Percentiles rank a stretch among this genome's conserved stretches.
Conservation (phyloP, 441 rosid species). For the Hypseocharis bilobata region DNA sequence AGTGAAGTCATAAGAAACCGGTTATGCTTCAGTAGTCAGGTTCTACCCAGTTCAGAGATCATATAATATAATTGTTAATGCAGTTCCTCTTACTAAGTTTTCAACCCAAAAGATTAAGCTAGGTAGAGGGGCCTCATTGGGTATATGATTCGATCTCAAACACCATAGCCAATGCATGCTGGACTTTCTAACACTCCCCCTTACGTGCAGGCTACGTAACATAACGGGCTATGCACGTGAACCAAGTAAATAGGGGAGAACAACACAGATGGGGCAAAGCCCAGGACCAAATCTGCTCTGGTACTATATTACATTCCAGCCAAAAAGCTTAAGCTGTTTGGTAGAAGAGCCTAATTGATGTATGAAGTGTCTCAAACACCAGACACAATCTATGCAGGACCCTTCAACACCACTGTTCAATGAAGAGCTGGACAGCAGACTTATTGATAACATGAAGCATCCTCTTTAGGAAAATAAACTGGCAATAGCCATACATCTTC, state of each 20-base stretch:
- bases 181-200: neutral
- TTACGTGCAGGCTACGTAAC: neutral
- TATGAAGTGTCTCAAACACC: neutral
- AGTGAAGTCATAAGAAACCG: neutral
- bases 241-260: neutral
- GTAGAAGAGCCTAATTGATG: neutral
- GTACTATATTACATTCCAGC: neutral
- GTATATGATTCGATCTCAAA: too few species aligned
- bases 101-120: too few species aligned
- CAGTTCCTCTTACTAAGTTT: neutral
- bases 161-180: too few species aligned
- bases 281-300: neutral
- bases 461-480: neutral
- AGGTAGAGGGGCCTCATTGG: too few species aligned
- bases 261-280: neutral
- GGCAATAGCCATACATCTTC: neutral
- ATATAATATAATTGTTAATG: too few species aligned
- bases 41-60: neutral
- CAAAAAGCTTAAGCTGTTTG: neutral
- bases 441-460: too few species aligned
- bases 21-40: neutral
- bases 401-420: neutral
- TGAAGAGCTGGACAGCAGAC: neutral
- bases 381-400: neutral
- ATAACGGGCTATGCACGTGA: neutral